Base-by-base conservation (phyloP, 768 basidiomycete species). In the Collybiopsis confluens region DNA sequence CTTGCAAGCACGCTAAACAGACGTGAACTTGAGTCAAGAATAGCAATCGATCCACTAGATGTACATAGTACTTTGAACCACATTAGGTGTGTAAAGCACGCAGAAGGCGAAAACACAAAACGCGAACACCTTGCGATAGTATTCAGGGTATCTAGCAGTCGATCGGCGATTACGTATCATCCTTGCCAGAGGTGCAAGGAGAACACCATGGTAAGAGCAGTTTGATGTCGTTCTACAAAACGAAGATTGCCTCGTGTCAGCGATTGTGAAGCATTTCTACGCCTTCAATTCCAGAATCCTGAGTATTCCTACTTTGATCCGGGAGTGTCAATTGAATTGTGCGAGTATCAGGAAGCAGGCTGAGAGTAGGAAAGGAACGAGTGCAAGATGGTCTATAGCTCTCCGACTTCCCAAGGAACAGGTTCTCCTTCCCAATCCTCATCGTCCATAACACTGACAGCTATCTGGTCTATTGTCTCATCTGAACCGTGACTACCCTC, bases 361-460 rank as follows among this genome's bases (percentile, higher is more conserved):
- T n/a, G 44, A 45, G 24, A 1, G 44, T 3, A 15, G 8, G n/a
- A 45, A n/a, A 28, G 16, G 9, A 48, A 18, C 35, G 35, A 1
- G 21, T 13, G 13, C 33, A 36, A 16, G 30, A 13, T 33, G 3
- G 4, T n/a, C 65, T 77, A 90, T 67, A 92, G 61, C 61, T 90
- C 90, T 49, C 82, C 90, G 8, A 81, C 75, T 68, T 87, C 87
- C 90, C 90, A 92, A 56, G 89, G 85, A 33, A 90, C 77, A 35
- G 86, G 85, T 66, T 90, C 89, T 33, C 86, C 82, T 68, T 90
- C 90, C 90, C 90, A 92, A 58, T 86, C 85, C 40, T 80, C 78
- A 61, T 81, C 82, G 27, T 67, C 73, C 23, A 37, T 33, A 36
- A 36, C 9, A 13, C 6, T 33, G 30, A 5, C 13, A 36, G 11